Base-by-base conservation (phyloP, 495 filamentous ascomycete genomes). In the Tricharina praecox region DNA sequence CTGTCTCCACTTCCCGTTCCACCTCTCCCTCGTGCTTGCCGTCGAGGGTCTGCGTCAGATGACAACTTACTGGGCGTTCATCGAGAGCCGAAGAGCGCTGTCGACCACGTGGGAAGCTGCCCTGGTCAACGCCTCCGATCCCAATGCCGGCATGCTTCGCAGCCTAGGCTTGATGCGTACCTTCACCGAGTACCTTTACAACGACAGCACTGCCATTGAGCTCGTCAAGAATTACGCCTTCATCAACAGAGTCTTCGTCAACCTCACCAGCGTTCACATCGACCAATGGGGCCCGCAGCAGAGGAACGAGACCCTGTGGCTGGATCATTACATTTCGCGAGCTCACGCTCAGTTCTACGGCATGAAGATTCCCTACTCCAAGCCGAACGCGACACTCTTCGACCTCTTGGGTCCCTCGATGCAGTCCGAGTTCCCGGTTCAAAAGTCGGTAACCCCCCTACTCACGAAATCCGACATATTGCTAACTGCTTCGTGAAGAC, bases 1-100 rank as follows among this genome's bases (percentile, higher is more conserved):
- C 3, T 67, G 76, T 50, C 60, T 78, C 1, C 81, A 84, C 63
- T 78, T 80, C 56, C 78, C 78, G 8, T 76, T 82, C 53, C 78
- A 85, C 58, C 63, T 81, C 7, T 64, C 71, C 1, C 66, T 82
- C 23, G 73, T 79, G 26, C 70, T 81, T 10, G 66, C 75, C 18
- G 64, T 79, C n/a, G 73, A 78, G 56, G 77, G 75, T 8, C 57
- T 60, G 3, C 54, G 64, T 5, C 66, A 70, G 50, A 65, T 70
- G 26, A 53, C 68, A 21, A 60, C 66, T 21, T 68, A 64, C 63
- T 56, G 63, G 23, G 50, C 42, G 21, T 50, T 60, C 24, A 40
- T 37, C 2, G 33, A 49, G 16, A 37, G 28, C 28, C 7, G 7
- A 5, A 13, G 13, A 5, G 5, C 13, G 5, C 28, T 37, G 34